phyloP scores from a whole-genome alignment of 2,329 filamentous ascomycete genomes.

The Apiospora rasikravindrae region DNA sequence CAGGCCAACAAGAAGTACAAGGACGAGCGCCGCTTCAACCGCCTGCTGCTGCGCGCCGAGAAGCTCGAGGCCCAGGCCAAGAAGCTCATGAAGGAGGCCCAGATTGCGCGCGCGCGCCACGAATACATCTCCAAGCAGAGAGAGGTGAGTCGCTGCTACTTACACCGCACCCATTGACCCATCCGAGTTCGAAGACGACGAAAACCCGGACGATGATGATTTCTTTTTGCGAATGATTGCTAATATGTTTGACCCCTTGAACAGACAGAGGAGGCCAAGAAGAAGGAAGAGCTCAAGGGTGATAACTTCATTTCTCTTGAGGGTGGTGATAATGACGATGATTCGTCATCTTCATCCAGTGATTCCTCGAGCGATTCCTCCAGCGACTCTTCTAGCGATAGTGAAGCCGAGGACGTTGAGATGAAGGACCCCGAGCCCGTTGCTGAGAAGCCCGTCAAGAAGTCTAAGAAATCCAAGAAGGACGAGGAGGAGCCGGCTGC shows the following conservation, averaged over 20 bases:
- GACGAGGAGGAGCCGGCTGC: slow-evolving; percentile 17
- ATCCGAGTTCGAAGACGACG: no score
- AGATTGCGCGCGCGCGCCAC: slow-evolving; percentile 39
- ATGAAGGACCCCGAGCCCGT: slow-evolving; percentile 22
- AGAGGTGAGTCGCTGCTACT: slow-evolving; percentile 29
- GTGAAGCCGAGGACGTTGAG: slow-evolving; percentile 25
- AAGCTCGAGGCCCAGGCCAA: slow-evolving; percentile 47
- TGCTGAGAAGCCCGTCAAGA: slow-evolving; percentile 26
- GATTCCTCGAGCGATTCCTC: slow-evolving; percentile 8
- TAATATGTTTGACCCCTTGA: slow-evolving; percentile 21
- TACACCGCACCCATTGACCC: no score
- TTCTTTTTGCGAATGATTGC: neutral
- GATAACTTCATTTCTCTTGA: neutral
- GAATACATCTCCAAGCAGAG: slow-evolving; percentile 34
- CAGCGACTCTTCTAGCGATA: slow-evolving; percentile 4
- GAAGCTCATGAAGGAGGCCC: slow-evolving; percentile 47
- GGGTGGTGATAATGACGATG: neutral
- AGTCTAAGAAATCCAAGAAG: slow-evolving; percentile 29
- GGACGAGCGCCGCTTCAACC: slow-evolving; percentile 45
- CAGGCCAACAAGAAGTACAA: slow-evolving; percentile 35
- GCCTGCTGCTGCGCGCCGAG: slow-evolving; percentile 45
- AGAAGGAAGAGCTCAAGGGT: slow-evolving; percentile 30
- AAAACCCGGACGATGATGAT: neutral
- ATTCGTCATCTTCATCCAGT: neutral
- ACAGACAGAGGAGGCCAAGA: slow-evolving; percentile 34